A percentile compares a stretch with the other conserved stretches of the same genome.
These are phyloP conservation scores for Colletotrichum sp. DNA, from an alignment of 2,329 filamentous ascomycete genomes.

Conservation along the genomic window DNA sequence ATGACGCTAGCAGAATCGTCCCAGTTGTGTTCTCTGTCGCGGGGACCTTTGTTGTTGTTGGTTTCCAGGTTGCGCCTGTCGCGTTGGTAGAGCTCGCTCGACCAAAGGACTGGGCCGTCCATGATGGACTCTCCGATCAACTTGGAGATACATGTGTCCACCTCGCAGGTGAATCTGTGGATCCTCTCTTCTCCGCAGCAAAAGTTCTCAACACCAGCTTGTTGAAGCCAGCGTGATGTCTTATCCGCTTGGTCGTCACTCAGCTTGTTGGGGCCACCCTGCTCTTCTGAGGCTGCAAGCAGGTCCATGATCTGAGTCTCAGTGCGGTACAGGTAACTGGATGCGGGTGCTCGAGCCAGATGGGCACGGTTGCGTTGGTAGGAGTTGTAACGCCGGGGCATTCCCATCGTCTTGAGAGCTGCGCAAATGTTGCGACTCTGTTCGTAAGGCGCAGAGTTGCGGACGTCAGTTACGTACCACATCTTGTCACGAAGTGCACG, in stretches of 20 bases:
- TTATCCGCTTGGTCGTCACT: slow-evolving; percentile 94
- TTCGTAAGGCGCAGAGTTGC: slow-evolving; percentile 87
- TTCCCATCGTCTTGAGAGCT: slow-evolving; percentile 89
- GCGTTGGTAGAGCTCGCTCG: slow-evolving; percentile 83
- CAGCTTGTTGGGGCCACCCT: slow-evolving; percentile 92
- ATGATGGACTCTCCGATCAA: slow-evolving; percentile 84
- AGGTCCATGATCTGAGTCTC: slow-evolving; percentile 88
- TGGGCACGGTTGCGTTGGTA: slow-evolving; percentile 55
- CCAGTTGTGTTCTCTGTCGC: slow-evolving; percentile 53
- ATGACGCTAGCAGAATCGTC: slow-evolving; percentile 60
- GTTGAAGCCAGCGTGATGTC: slow-evolving; percentile 81
- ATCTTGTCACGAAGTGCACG: slow-evolving; percentile 89
- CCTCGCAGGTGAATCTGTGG: slow-evolving; percentile 89
- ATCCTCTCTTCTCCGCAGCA: slow-evolving; percentile 95
- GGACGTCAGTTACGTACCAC: slow-evolving; percentile 97
- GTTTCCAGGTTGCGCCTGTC: slow-evolving; percentile 70
- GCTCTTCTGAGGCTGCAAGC: slow-evolving; percentile 79
- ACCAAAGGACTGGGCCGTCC: slow-evolving; percentile 89
- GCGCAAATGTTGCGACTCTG: slow-evolving; percentile 85
- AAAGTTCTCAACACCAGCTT: slow-evolving; percentile 86
- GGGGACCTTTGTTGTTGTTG: slow-evolving; percentile 34
- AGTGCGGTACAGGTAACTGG: slow-evolving; percentile 77
- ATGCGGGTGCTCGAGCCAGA: slow-evolving; percentile 49
- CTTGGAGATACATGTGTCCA: slow-evolving; percentile 84
- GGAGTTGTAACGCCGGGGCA: slow-evolving; percentile 60